Percentiles rank a stretch among this genome's conserved stretches.
phyloP scores from a whole-genome alignment of 139 green algal genomes.

The Chlorella sp. region DNA sequence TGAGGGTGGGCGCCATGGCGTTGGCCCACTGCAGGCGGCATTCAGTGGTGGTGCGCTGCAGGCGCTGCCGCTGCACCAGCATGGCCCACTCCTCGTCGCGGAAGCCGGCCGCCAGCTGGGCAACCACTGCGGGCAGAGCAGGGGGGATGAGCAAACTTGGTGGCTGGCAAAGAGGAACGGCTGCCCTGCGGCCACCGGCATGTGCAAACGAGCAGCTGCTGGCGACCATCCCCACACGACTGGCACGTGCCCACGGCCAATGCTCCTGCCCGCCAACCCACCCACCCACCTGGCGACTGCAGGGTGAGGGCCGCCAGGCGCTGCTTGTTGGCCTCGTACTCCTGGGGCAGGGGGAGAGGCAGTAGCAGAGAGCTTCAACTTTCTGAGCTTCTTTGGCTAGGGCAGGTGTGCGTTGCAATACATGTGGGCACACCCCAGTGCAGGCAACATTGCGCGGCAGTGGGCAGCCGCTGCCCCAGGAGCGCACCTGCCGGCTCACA shows the following conservation, averaged over 20 bases:
- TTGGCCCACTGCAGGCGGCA: slow-evolving; percentile 50
- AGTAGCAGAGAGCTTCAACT: too few species aligned
- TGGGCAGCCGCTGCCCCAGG: too few species aligned
- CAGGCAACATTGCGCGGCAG: too few species aligned
- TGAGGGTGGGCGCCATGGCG: slow-evolving; percentile 11
- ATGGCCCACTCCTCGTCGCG: slow-evolving; percentile 33
- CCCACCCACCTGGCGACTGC: background rate
- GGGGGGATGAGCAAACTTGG: background rate
- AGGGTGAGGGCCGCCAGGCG: slow-evolving; percentile 28
- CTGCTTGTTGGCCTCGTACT: background rate
- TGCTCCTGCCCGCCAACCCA: too few species aligned
- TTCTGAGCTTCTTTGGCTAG: too few species aligned
- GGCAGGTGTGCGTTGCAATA: too few species aligned
- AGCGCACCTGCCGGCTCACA: background rate
- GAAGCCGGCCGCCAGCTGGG: slow-evolving; percentile 20
- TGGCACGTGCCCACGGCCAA: too few species aligned
- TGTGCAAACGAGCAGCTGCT: too few species aligned
- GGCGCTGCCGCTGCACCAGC: slow-evolving; percentile 20
- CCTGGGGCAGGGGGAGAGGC: too few species aligned
- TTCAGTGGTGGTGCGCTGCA: slow-evolving; percentile 19
- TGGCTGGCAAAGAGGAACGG: background rate
- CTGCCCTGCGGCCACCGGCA: too few species aligned
- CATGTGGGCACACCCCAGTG: too few species aligned
- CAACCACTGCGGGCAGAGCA: slow-evolving; percentile 16
- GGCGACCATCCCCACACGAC: too few species aligned